A percentile compares a stretch with the other conserved stretches of the same genome.
Evolutionary conservation across 441 rosid genomes (phyloP).

Genomic region (Erysimum pusillum): DNA sequence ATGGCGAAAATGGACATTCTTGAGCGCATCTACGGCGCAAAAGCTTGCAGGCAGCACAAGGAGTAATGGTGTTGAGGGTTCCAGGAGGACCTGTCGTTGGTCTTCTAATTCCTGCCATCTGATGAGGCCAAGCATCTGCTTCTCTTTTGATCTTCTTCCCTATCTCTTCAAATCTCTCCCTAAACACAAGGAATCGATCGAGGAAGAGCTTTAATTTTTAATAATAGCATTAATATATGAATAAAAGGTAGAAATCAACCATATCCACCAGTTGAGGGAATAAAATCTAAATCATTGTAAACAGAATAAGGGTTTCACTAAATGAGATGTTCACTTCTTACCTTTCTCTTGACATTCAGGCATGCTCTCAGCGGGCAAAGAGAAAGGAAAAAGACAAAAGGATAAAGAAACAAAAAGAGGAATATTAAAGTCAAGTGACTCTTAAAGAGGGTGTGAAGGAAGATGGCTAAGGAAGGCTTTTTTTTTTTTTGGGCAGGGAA

Average conservation of each 20-base stretch:
- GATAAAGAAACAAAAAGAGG: conserved; percentile 46
- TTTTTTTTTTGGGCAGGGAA: too few relatives aligned
- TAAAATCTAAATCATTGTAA: conserved; percentile 22
- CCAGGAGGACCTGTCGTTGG: conserved; percentile 80
- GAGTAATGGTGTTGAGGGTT: conserved; percentile 83
- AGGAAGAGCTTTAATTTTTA: conserved; percentile 15
- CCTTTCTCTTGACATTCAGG: conserved; percentile 99
- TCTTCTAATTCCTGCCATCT: conserved; percentile 68
- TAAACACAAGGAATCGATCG: conserved; percentile 31
- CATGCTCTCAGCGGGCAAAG: conserved; percentile 65
- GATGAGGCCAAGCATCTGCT: conserved; percentile 66
- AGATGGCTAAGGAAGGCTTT: conserved; percentile 61
- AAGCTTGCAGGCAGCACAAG: conserved; percentile 85
- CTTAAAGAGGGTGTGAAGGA: conserved; percentile 43
- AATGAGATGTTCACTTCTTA: conserved; percentile 51
- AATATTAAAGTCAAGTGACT: conserved; percentile 41
- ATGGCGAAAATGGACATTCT: conserved; percentile 82
- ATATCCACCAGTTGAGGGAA: conserved; percentile 31
- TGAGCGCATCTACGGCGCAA: conserved; percentile 78
- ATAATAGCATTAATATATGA: conserved; percentile 25
- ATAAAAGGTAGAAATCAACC: conserved; percentile 32
- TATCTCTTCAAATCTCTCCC: conserved; percentile 93
- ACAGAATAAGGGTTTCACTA: conserved; percentile 7
- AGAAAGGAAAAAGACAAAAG: conserved; percentile 21
- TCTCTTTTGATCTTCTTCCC: conserved; percentile 90